Base-by-base conservation (phyloP, 257 asterid species). In the Gentiana dahurica region DNA sequence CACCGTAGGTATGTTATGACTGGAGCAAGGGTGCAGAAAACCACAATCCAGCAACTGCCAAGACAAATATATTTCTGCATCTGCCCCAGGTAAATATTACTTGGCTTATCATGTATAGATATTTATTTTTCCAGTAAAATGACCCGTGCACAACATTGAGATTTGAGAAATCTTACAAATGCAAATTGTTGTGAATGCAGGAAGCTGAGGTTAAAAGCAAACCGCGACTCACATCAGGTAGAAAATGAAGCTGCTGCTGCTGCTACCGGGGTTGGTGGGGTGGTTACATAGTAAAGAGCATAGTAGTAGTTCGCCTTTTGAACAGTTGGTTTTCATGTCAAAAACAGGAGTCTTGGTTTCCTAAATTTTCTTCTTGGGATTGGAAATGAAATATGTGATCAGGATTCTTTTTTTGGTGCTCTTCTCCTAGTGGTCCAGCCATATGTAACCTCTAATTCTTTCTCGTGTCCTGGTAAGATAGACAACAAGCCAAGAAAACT, bases 11-110 rank as follows among this genome's bases (percentile, higher is more conserved):
- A 46, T 87, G 98, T 58, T 83, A 87, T 61, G 98, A 91, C 74
- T 91, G 98, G 98, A 76, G 95, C 84, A 91, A 91, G 83, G 98
- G 96, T 54, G 98, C 98, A 49, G 98, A 91, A 72, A 91, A 91
- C 64, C 95, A 87, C 64, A 91, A 87, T 68, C 98, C 98, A 49
- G 70, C 93, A 37, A 79, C 85, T 45, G 93, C 96, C 53, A 91
- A 87, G 77, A 65, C 86, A 34, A 4, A 67, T 32, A 91, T 91
- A 36, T 79, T 65, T 74, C 80, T 87, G 34, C 98, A 91, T 75
- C 71, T 62, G 49, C 89, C 96, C 11, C 96, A 78, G 98, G 94
- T 91, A 69, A 45, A 54, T 41, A 4, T 52, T 8, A 34, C 58
- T 52, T 24, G 36, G 58, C 6, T 15, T 34, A 34, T 33, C 13